Evolutionary conservation across 1,139 yeast genomes (phyloP).

Genomic region (Komagataea norvegica): DNA sequence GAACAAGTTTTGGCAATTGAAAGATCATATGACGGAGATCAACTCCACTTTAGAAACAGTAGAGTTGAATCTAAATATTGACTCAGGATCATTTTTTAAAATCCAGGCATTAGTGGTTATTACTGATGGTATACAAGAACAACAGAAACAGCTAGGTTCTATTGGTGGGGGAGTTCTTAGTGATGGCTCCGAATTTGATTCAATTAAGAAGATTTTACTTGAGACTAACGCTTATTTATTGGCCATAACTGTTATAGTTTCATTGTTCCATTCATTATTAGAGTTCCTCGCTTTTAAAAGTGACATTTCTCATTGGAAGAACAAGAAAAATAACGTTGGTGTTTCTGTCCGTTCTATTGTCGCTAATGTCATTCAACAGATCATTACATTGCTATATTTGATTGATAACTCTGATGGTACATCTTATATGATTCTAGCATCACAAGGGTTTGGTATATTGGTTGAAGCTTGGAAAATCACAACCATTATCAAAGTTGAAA

Average conservation of each 20-base stretch:
- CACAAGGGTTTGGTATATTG: slow-evolving; percentile 36
- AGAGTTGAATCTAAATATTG: slow-evolving; percentile 29
- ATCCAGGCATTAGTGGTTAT: slow-evolving; percentile 30
- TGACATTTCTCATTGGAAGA: slow-evolving; percentile 36
- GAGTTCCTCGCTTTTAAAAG: slow-evolving; percentile 38
- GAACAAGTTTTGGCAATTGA: slow-evolving; percentile 37
- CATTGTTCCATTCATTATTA: slow-evolving; percentile 33
- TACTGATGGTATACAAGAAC: slow-evolving; percentile 30
- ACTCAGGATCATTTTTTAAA: slow-evolving; percentile 29
- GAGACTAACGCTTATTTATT: slow-evolving; percentile 36
- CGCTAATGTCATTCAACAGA: slow-evolving; percentile 38
- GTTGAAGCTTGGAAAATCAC: slow-evolving; percentile 41
- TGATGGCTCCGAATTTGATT: slow-evolving; percentile 32
- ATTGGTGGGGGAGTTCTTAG: slow-evolving; percentile 17
- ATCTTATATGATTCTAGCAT: slow-evolving; percentile 33
- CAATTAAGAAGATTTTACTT: slow-evolving; percentile 32
- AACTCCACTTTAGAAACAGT: slow-evolving; percentile 26
- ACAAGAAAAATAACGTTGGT: slow-evolving; percentile 36
- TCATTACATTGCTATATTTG: slow-evolving; percentile 34
- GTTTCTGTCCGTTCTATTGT: slow-evolving; percentile 36
- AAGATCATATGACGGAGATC: slow-evolving; percentile 32
- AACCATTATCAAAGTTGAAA: slow-evolving; percentile 31
- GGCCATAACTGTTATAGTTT: slow-evolving; percentile 31
- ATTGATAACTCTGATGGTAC: slow-evolving; percentile 37
- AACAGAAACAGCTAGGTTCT: slow-evolving; percentile 21